Evolutionary conservation across 768 basidiomycete species (phyloP), one percentile per base, ranked within the genome.

Genomic region (Kwoniella sp.): DNA sequence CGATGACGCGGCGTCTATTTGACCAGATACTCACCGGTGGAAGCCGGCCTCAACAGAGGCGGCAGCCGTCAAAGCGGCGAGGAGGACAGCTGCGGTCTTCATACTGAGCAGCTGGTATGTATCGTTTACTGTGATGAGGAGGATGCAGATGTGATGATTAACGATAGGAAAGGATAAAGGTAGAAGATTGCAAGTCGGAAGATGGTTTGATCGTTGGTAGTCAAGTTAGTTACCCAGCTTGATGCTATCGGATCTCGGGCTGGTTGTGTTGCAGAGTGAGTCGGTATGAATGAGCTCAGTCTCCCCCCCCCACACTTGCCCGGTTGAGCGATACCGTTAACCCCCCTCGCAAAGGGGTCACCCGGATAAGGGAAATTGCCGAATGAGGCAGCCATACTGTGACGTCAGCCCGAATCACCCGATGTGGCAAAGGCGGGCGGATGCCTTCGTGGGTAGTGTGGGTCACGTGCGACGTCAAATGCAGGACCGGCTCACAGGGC

Each of bases 1-100:
- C 73, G 72, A 55, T 70, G 61, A 65, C 70, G 70, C 65, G 67
- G 69, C 64, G 47, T 34, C 30, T n/a, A 41, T 5, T 4, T n/a
- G 37, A 25, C 34, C 20, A 37, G 25, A 31, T 31, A 72, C 81
- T 77, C 58, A 81, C 82, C 73, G 72, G 73, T 81, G 79, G 5
- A 77, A 68, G 47, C 71, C 77, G 28, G 82, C 82, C n/a, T 82
- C 76, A 56, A 72, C 82, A 53, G 68, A 66, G 4, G 71, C 58
- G 22, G 78, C 74, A 26, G 77, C 77, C 55, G 74, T 74, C 26
- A 81, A 59, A 15, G 75, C 79, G 28, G 77, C 69, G 25, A 76
- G 59, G 31, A 79, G 66, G 65, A 79, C 60, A 63, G 76, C 72
- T 52, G 61, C 75, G 17, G 72, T 69, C 71, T 75, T 77, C 79